phyloP scores from a whole-genome alignment of 1,284 basidiomycete species.

The Boletus semigastroideus region DNA sequence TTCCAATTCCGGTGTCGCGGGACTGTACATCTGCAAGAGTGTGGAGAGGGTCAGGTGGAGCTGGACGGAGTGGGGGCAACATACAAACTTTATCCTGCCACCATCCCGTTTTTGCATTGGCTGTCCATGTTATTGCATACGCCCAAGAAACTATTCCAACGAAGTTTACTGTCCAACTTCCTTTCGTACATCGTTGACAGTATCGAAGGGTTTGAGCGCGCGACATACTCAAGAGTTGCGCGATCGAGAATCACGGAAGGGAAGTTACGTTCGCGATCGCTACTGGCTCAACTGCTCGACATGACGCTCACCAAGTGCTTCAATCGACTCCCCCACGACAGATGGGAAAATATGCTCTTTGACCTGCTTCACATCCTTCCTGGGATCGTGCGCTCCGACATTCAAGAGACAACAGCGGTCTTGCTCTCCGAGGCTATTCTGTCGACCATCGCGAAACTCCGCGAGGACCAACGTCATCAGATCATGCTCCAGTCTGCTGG shows the following conservation, averaged over 20 bases:
- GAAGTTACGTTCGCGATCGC: slow-evolving; percentile 74
- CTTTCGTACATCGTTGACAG: slow-evolving; percentile 79
- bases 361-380: too few species aligned
- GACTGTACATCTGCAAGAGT: slow-evolving; percentile 77
- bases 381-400: too few species aligned
- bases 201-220: slow-evolving; percentile 73
- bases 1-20: slow-evolving; percentile 73
- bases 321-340: slow-evolving; percentile 73
- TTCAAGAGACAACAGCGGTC: slow-evolving; percentile 49
- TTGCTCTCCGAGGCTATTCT: slow-evolving; percentile 9
- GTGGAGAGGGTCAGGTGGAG: slow-evolving; percentile 80
- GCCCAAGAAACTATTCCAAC: slow-evolving; percentile 62
- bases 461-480: too few species aligned
- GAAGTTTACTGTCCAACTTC: slow-evolving; percentile 61
- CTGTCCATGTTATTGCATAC: slow-evolving; percentile 81
- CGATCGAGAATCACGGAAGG: slow-evolving; percentile 83
- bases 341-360: slow-evolving; percentile 67
- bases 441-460: too few species aligned
- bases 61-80: slow-evolving; percentile 84
- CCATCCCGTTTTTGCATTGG: slow-evolving; percentile 84
- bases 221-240: slow-evolving; percentile 77
- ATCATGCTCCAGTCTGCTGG: too few species aligned
- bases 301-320: slow-evolving; percentile 85
- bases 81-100: slow-evolving; percentile 80
- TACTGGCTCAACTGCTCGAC: slow-evolving; percentile 72